A percentile compares a stretch with the other conserved stretches of the same genome.
Conservation (phyloP, 2,329 filamentous ascomycete genomes). For the Ophiostoma novo-ulmi region DNA sequence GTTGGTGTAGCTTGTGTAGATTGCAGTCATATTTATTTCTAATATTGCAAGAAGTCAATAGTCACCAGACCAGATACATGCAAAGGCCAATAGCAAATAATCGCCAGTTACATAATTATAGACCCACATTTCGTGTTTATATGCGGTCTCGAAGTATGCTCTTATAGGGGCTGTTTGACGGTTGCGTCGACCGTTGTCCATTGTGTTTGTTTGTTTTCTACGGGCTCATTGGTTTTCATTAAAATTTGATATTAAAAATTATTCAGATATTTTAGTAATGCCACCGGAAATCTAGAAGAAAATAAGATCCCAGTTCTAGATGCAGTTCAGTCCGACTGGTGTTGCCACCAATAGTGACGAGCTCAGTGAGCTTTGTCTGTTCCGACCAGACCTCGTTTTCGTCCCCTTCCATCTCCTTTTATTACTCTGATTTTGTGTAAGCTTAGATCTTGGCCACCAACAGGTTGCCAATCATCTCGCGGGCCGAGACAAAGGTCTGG, state of each 20-base stretch:
- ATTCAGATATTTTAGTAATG: not conserved
- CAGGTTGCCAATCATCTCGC: slow-evolving; percentile 72
- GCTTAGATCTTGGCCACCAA: slow-evolving; percentile 61
- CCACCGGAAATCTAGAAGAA: not conserved
- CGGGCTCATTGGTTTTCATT: not conserved
- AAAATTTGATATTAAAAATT: not conserved
- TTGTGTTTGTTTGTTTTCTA: not conserved
- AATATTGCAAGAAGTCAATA: not conserved
- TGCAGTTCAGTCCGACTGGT: not conserved
- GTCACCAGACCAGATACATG: too few relatives aligned
- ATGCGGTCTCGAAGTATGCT: not conserved
- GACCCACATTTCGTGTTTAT: not conserved
- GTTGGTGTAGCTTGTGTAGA: not conserved
- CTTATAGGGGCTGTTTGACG: not conserved
- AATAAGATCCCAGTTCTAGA: not conserved
- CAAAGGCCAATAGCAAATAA: not conserved
- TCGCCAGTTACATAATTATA: not conserved
- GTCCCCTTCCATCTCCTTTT: not conserved
- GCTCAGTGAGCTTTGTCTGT: not conserved
- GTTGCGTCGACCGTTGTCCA: too few relatives aligned
- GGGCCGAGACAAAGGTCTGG: slow-evolving; percentile 67
- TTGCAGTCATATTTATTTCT: not conserved
- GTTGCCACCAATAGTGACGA: not conserved
- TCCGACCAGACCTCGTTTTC: not conserved
- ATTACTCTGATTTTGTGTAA: not conserved